Evolutionary conservation across 169 alveolate genomes (phyloP), one percentile per base, ranked within the genome.

Genomic region (Plasmodium berghei): DNA sequence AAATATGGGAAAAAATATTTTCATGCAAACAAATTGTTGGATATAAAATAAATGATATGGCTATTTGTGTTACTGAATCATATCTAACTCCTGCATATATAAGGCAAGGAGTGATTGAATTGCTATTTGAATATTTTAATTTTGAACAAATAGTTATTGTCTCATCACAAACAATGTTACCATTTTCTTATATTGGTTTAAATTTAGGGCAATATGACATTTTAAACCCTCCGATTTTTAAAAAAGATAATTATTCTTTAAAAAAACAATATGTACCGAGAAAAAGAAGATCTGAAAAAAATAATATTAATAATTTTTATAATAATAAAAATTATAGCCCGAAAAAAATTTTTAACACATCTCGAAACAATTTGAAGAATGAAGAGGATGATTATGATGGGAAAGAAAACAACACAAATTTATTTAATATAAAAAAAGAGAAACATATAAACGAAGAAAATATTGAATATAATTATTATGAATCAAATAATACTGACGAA

Each of bases 51-150:
- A 85, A 85, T 9, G 91, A 85, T 40, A 70, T 85, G 87, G 91
- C 75, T 8, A 42, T 85, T 14, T 85, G 91, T 58, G 72, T 95
- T 42, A 95, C 98, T 1, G 98, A 95, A 89, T 95, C 98, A 2
- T 91, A 93, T 88, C 89, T 95, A 77, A 87, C 96, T 24, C 98
- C 98, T 24, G 95, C 93, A 0, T 91, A 93, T 62, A 85, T 94
- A 55, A 75, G 96, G 67, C 97, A 95, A 58, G 93, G 95, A 1
- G 75, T 95, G n/a, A 93, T 95, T 48, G 98, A 95, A 88, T 69
- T 95, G 22, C 87, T 95, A 1, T 95, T 95, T 48, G 98, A 95
- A 66, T 97, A 95, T 45, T 88, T 93, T 48, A 87, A 88, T 20
- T 73, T 93, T 34, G 83, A 73, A 20, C 92, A 90, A 40, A 90